These are phyloP conservation scores for Diaporthe sp. DNA, from an alignment of 2,329 filamentous ascomycete genomes.

Conservation along the genomic window DNA sequence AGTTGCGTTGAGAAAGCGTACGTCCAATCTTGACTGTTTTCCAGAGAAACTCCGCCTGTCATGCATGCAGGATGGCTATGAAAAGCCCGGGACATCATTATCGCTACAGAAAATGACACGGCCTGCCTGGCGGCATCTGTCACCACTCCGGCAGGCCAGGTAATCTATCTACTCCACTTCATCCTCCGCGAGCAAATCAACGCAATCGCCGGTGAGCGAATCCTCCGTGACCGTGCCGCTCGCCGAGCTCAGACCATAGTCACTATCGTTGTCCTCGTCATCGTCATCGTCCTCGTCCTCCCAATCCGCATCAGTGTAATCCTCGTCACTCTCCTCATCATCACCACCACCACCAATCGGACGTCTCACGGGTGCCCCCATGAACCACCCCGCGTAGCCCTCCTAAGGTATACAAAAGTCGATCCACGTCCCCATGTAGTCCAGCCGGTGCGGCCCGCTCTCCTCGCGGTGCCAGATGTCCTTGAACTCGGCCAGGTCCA, in stretches of 20 bases:
- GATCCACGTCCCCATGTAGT: constrained; percentile 92
- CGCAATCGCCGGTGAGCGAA: too few species aligned
- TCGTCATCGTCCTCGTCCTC: background rate
- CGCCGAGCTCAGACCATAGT: background rate
- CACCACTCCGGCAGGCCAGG: background rate
- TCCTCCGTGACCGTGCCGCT: background rate
- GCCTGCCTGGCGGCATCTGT: background rate
- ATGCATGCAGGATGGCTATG: constrained; percentile 4
- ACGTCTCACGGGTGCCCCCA: background rate
- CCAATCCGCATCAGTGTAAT: background rate
- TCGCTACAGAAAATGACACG: background rate
- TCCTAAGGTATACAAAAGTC: constrained; percentile 78
- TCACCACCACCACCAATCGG: background rate
- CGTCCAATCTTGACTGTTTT: background rate
- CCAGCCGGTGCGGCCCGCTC: constrained; percentile 73
- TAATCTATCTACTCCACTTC: background rate
- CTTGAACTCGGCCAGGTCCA: constrained; percentile 86
- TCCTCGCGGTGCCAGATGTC: constrained; percentile 77
- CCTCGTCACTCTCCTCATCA: background rate
- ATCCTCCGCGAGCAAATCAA: background rate
- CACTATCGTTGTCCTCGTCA: background rate
- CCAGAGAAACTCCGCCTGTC: constrained; percentile 1
- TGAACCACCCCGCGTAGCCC: constrained; percentile 2
- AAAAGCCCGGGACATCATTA: background rate
- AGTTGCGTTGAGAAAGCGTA: background rate